These are phyloP conservation scores for Paecilomyces dactylethromorphus DNA, from an alignment of 2,329 filamentous ascomycete species.

Conservation along the genomic window DNA sequence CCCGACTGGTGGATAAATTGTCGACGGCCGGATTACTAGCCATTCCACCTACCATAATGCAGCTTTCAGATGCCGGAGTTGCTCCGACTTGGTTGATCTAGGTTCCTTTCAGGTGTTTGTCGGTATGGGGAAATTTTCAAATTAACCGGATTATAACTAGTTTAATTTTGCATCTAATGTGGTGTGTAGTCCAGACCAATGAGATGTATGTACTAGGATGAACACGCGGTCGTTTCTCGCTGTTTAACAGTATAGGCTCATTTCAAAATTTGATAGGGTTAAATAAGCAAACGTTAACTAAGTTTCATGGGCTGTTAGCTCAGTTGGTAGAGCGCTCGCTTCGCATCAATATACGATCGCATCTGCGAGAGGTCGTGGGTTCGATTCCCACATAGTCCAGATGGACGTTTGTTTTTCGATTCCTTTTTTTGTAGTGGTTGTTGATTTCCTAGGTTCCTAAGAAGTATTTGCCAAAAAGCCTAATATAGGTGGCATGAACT, in stretches of 20 bases:
- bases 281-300: background rate
- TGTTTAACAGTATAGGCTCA: no score
- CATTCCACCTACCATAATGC: background rate
- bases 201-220: no score
- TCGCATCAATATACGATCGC: background rate
- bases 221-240: no score
- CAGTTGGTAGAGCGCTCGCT: background rate
- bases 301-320: background rate
- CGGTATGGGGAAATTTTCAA: background rate
- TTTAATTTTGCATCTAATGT: no score
- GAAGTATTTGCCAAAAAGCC: no score
- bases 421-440: background rate
- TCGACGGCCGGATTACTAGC: background rate
- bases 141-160: background rate
- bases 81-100: background rate
- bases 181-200: no score
- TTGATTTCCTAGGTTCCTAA: background rate
- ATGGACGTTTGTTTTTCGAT: background rate
- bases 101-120: background rate
- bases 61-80: background rate
- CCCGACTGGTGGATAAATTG: conserved; percentile 2
- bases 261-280: no score
- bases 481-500: no score
- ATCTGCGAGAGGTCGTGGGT: background rate
- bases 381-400: background rate